Evolutionary conservation across 345 rosid genomes (phyloP).

Genomic region (Viola odorata): DNA sequence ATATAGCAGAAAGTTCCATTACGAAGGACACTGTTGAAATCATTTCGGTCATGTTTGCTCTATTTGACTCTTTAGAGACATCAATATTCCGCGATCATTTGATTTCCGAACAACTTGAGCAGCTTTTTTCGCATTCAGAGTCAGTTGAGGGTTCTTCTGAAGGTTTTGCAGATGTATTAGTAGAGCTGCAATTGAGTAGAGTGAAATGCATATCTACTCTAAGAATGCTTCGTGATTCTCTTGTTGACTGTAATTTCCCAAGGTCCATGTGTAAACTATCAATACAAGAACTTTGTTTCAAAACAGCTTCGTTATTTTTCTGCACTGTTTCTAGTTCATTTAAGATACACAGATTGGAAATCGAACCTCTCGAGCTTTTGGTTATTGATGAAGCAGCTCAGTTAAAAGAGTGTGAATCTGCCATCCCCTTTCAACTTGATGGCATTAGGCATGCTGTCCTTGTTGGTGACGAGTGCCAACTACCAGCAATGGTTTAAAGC

Average conservation of each 20-base stretch:
- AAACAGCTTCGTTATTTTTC: conserved; percentile 29
- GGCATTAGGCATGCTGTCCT: conserved; percentile 41
- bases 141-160: too few relatives aligned
- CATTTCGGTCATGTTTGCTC: too few relatives aligned
- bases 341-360: conserved; percentile 21
- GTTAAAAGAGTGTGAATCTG: conserved; percentile 51
- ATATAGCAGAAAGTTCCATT: too few relatives aligned
- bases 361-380: conserved; percentile 21
- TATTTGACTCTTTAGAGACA: too few relatives aligned
- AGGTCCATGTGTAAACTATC: background rate
- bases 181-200: too few relatives aligned
- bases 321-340: conserved; percentile 43
- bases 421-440: conserved; percentile 39
- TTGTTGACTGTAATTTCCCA: conserved; percentile 1
- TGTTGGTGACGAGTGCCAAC: conserved; percentile 42
- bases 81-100: too few relatives aligned
- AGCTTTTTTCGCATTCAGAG: too few relatives aligned
- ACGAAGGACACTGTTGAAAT: too few relatives aligned
- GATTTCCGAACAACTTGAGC: too few relatives aligned
- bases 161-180: too few relatives aligned
- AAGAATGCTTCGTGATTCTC: background rate
- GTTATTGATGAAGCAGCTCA: conserved; percentile 57
- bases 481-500: conserved; percentile 51
- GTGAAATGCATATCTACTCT: too few relatives aligned
- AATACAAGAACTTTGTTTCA: conserved; percentile 23